Evolutionary conservation across 2,329 filamentous ascomycete genomes (phyloP).

Genomic region (Byssothecium circinans): DNA sequence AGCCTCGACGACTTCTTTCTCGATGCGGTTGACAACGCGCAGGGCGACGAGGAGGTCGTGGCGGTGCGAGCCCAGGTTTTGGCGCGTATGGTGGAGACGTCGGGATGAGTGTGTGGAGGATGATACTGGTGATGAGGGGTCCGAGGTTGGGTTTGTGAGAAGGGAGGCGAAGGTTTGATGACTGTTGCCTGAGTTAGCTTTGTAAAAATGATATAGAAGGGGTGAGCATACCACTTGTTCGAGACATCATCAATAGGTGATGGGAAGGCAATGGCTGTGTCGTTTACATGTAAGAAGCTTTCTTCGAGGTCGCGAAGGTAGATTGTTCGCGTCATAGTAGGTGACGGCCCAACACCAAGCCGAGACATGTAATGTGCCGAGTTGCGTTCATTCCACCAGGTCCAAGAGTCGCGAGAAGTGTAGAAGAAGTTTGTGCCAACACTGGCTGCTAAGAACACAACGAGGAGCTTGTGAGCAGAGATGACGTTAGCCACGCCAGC

Average conservation of each 20-base stretch:
- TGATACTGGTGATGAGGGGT: slow-evolving; percentile 21
- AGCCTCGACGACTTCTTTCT: slow-evolving; percentile 78
- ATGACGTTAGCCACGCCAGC: slow-evolving; percentile 67
- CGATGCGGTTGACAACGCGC: slow-evolving; percentile 84
- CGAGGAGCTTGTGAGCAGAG: slow-evolving; percentile 73
- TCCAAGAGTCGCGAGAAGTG: slow-evolving; percentile 69
- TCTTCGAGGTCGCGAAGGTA: slow-evolving; percentile 81
- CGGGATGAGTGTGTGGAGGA: slow-evolving; percentile 35
- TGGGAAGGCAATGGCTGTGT: slow-evolving; percentile 28
- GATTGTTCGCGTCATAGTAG: slow-evolving; percentile 80
- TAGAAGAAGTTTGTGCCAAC: slow-evolving; percentile 72
- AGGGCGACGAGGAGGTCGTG: slow-evolving; percentile 91
- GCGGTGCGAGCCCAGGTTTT: slow-evolving; percentile 79
- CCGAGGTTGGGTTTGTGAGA: slow-evolving; percentile 27
- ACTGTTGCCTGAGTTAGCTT: slow-evolving; percentile 21
- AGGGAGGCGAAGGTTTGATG: slow-evolving; percentile 43
- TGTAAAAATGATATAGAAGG: not conserved
- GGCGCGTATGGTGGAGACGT: slow-evolving; percentile 74
- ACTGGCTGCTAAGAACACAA: slow-evolving; percentile 70
- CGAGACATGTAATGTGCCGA: slow-evolving; percentile 79
- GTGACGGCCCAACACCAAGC: slow-evolving; percentile 77
- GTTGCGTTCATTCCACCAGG: slow-evolving; percentile 84
- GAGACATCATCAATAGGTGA: slow-evolving; percentile 14
- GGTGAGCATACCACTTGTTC: slow-evolving; percentile 30
- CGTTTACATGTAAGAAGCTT: slow-evolving; percentile 49